Evolutionary conservation across 1,139 yeast species (phyloP).

Genomic region (Kluyveromyces marxianus): DNA sequence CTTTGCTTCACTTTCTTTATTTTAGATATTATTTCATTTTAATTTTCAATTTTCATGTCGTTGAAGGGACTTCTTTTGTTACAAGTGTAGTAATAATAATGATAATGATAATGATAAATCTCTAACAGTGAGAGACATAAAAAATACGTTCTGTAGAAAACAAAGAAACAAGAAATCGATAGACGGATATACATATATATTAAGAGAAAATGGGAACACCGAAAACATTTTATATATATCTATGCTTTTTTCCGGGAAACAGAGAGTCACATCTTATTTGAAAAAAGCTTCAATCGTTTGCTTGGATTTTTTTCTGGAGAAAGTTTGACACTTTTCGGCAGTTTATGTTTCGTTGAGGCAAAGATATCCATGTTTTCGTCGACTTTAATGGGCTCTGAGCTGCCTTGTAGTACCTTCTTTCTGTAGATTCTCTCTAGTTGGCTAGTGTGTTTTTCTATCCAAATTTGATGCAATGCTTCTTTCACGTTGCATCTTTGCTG

Average conservation of each 20-base stretch:
- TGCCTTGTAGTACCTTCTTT: conserved; percentile 22
- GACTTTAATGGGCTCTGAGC: conserved; percentile 1
- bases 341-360: conserved; percentile 19
- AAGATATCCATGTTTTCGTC: conserved; percentile 2
- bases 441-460: conserved; percentile 38
- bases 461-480: conserved; percentile 37
- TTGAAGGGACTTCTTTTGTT: too few relatives aligned
- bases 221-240: too few relatives aligned
- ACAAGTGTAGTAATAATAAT: too few relatives aligned
- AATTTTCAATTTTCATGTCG: too few relatives aligned
- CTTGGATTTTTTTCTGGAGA: conserved; percentile 14
- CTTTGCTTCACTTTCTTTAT: too few relatives aligned
- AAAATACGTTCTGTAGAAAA: too few relatives aligned
- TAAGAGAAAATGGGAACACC: too few relatives aligned
- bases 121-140: too few relatives aligned
- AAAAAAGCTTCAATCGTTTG: conserved; percentile 9
- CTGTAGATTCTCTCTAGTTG: conserved; percentile 28
- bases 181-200: too few relatives aligned
- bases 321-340: conserved; percentile 19
- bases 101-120: too few relatives aligned
- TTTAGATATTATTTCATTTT: too few relatives aligned
- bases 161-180: too few relatives aligned
- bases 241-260: not conserved
- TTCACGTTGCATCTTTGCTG: conserved; percentile 32
- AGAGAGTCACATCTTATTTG: not conserved